Evolutionary conservation across 495 filamentous ascomycete species (phyloP).

Genomic region (Aspergillus saccharolyticus): DNA sequence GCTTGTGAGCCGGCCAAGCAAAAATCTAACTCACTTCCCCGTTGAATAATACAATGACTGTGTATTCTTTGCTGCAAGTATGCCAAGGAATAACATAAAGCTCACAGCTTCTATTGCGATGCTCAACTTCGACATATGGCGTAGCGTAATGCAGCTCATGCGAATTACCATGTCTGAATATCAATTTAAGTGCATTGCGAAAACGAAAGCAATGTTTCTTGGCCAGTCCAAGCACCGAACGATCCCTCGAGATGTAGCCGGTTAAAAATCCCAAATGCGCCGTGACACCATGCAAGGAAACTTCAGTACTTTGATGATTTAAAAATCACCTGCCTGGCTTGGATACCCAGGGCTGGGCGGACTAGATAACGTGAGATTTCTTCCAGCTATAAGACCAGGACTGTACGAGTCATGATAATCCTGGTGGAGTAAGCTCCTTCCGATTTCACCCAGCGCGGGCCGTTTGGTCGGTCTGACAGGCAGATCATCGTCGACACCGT

Average conservation of each 20-base stretch:
- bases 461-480: conserved; percentile 54
- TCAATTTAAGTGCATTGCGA: not conserved
- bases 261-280: conserved; percentile 11
- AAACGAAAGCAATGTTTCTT: not conserved
- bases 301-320: conserved; percentile 13
- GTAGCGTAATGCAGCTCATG: too few relatives aligned
- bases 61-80: too few relatives aligned
- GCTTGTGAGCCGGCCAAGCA: too few relatives aligned
- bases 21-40: too few relatives aligned
- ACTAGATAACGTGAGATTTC: conserved; percentile 18
- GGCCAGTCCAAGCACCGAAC: conserved; percentile 6
- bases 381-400: conserved; percentile 20
- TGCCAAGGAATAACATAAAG: too few relatives aligned
- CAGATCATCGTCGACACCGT: conserved; percentile 66
- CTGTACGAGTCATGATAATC: conserved; percentile 22
- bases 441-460: conserved; percentile 21
- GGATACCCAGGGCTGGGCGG: conserved; percentile 13
- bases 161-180: too few relatives aligned
- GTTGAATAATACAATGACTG: too few relatives aligned
- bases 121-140: too few relatives aligned
- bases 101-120: too few relatives aligned
- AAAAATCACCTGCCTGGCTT: conserved; percentile 10
- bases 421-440: conserved; percentile 18
- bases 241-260: not conserved
- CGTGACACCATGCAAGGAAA: conserved; percentile 19